phyloP scores from a whole-genome alignment of 805 yeast genomes.

The Wickerhamiella azyma region DNA sequence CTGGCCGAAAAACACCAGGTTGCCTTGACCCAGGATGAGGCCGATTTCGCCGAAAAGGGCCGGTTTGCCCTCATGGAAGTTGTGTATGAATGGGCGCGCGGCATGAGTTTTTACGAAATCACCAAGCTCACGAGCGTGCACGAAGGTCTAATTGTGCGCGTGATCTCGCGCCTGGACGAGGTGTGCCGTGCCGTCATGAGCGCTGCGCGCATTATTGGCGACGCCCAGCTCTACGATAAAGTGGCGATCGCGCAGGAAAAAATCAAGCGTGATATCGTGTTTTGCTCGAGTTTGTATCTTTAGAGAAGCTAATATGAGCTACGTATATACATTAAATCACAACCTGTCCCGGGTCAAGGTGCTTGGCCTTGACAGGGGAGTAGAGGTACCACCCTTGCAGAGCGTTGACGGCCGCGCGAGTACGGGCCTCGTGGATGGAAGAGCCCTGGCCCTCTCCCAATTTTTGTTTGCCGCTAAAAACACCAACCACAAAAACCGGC shows the following conservation, averaged over 20 bases:
- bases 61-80: slow-evolving; percentile 86
- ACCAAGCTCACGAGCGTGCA: slow-evolving; percentile 80
- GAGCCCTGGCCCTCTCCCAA: slow-evolving; percentile 93
- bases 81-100: slow-evolving; percentile 97
- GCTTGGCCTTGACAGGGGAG: slow-evolving; percentile 45
- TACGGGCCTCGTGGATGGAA: slow-evolving; percentile 79
- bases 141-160: slow-evolving; percentile 95
- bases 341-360: slow-evolving; percentile 20
- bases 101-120: slow-evolving; percentile 78
- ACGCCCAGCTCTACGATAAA: slow-evolving; percentile 73
- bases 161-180: slow-evolving; percentile 86
- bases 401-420: slow-evolving; percentile 82
- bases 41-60: slow-evolving; percentile 65
- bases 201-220: slow-evolving; percentile 91
- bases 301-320: background rate
- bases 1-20: slow-evolving; percentile 59
- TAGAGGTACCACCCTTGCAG: slow-evolving; percentile 86
- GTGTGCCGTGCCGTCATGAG: slow-evolving; percentile 87
- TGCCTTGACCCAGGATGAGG: slow-evolving; percentile 68
- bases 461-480: slow-evolving; percentile 67
- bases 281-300: slow-evolving; percentile 72
- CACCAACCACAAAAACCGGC: slow-evolving; percentile 85
- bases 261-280: slow-evolving; percentile 92
- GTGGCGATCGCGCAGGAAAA: slow-evolving; percentile 87
- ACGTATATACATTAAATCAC: slow-evolving; percentile 13